These are phyloP conservation scores for Leccinum aurantiacum DNA, from an alignment of 768 basidiomycete species.

Conservation along the genomic window DNA sequence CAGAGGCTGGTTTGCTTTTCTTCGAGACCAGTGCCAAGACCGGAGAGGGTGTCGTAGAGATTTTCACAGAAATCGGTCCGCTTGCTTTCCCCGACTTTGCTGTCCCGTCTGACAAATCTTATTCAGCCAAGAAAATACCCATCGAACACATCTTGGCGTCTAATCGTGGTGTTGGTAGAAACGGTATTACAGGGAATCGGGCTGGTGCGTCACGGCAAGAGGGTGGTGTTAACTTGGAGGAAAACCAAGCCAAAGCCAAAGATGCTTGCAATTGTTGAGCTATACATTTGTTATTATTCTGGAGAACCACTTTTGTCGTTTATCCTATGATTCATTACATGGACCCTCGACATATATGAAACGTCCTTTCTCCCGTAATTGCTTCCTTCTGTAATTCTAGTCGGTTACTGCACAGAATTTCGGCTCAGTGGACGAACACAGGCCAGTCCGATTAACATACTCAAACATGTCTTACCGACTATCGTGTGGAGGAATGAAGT, in stretches of 20 bases:
- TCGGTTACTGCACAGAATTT: conserved; percentile 13
- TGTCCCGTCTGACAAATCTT: neutral
- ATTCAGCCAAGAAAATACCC: conserved; percentile 77
- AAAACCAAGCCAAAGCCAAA: conserved; percentile 63
- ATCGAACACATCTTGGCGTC: conserved; percentile 93
- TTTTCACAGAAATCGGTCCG: conserved; percentile 97
- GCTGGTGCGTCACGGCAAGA: conserved; percentile 48
- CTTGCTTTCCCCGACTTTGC: conserved; percentile 3
- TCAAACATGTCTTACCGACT: conserved; percentile 9
- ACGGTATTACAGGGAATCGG: conserved; percentile 55
- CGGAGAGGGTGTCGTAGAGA: conserved; percentile 91
- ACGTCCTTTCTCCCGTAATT: conserved; percentile 30
- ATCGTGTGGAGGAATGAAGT: conserved; percentile 35
- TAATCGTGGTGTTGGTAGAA: conserved; percentile 63
- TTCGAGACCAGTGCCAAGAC: conserved; percentile 99
- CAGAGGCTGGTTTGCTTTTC: conserved; percentile 92
- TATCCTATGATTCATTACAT: conserved; percentile 21
- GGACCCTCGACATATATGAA: conserved; percentile 27
- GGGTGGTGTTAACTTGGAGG: conserved; percentile 68
- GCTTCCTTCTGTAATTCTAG: conserved; percentile 26
- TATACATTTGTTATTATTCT: conserved; percentile 15
- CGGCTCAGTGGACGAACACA: neutral
- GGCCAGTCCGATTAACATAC: neutral
- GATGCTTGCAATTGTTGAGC: conserved; percentile 81
- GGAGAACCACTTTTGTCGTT: conserved; percentile 18